Conservation (phyloP, 1,284 basidiomycete genomes). For the Tilletia setariae region DNA sequence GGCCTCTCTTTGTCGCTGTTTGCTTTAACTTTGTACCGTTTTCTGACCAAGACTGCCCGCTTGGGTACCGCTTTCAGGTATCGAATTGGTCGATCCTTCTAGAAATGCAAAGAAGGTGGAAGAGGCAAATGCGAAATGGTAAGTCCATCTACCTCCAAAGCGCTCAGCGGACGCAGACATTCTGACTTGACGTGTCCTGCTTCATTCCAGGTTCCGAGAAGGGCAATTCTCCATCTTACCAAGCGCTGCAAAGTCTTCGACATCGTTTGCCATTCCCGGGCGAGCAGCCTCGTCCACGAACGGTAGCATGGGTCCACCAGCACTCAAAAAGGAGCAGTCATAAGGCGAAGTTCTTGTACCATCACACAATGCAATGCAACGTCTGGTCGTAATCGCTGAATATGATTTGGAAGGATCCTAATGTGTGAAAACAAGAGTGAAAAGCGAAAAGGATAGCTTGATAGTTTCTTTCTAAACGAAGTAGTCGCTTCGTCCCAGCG, state of each 20-base stretch:
- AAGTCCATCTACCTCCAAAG: constrained; percentile 25
- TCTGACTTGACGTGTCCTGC: neutral
- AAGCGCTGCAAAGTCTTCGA: constrained; percentile 16
- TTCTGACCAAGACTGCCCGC: too few relatives aligned
- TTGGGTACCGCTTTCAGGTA: constrained; percentile 18
- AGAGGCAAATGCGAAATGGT: constrained; percentile 56
- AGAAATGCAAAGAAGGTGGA: constrained; percentile 36
- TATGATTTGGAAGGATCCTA: too few relatives aligned
- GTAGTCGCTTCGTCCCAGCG: constrained; percentile 48
- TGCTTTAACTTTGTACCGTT: neutral
- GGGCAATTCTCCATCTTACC: constrained; percentile 52
- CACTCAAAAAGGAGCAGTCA: constrained; percentile 5
- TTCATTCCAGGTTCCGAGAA: constrained; percentile 32
- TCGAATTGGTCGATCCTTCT: constrained; percentile 56
- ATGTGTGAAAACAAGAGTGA: too few relatives aligned
- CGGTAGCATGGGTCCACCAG: constrained; percentile 1
- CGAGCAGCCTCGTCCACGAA: neutral
- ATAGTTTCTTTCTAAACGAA: constrained; percentile 34
- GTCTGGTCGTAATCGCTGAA: too few relatives aligned
- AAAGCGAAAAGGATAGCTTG: neutral
- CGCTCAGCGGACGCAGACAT: neutral
- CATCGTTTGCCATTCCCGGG: constrained; percentile 12
- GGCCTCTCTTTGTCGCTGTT: constrained; percentile 54
- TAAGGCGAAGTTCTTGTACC: constrained; percentile 47
- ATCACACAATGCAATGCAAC: constrained; percentile 34